Evolutionary conservation across 306 rosid genomes (phyloP).

Genomic region (Malus sylvestris): DNA sequence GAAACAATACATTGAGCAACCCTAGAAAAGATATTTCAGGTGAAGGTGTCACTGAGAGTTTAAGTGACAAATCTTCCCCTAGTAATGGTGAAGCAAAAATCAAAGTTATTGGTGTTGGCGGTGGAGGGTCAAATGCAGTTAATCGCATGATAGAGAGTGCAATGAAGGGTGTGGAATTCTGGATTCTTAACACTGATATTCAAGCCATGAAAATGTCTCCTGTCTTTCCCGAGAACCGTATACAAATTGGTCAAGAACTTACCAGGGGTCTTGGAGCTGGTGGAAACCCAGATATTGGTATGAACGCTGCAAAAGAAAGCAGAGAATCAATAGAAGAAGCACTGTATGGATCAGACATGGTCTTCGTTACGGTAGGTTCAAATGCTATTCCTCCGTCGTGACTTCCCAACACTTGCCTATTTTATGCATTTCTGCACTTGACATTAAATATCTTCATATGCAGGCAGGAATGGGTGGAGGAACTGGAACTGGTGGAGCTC

Average conservation of each 20-base stretch:
- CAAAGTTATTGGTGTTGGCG: conserved; percentile 92
- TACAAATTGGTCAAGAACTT: conserved; percentile 94
- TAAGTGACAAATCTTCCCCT: conserved; percentile 34
- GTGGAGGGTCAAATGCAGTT: conserved; percentile 96
- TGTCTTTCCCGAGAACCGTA: conserved; percentile 60
- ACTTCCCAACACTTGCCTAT: conserved; percentile 4
- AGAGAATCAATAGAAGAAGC: conserved; percentile 79
- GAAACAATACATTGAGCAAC: conserved; percentile 30
- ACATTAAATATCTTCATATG: conserved; percentile 12
- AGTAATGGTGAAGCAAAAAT: conserved; percentile 74
- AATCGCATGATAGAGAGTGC: conserved; percentile 98
- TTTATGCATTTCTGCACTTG: neutral
- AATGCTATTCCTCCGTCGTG: conserved; percentile 17
- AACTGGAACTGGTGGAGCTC: conserved; percentile 99
- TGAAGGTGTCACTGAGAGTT: conserved; percentile 48
- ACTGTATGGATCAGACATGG: conserved; percentile 91
- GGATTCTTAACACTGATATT: conserved; percentile 91
- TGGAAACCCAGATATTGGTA: conserved; percentile 97
- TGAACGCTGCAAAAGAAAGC: conserved; percentile 99
- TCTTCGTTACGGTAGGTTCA: conserved; percentile 86
- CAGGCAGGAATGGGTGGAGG: conserved; percentile 99
- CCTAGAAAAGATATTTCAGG: conserved; percentile 51
- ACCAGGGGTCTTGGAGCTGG: conserved; percentile 99
- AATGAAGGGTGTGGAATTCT: conserved; percentile 92
- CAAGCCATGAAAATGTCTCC: conserved; percentile 99